Evolutionary conservation across 257 asterid species (phyloP), one percentile per base, ranked within the genome.

Genomic region (Capsicum baccatum): DNA sequence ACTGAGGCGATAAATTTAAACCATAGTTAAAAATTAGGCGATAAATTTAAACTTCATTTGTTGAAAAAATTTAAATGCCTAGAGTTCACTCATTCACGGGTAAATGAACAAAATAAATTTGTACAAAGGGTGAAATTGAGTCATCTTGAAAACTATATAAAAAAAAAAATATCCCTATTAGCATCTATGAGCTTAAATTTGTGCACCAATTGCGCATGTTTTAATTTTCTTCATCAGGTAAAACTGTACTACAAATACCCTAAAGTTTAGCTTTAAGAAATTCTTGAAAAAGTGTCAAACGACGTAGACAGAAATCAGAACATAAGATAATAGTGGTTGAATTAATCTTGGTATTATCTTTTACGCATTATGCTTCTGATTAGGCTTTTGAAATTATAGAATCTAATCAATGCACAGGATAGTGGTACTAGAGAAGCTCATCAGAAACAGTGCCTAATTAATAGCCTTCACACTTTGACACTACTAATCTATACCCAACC

Each of bases 321-420:
- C 56, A 42, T 9, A 17, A 16, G 5, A 35, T 17, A 50, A 10
- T 71, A n/a, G 80, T 5, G 16, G 42, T 47, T 71, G 39, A 63
- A 63, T 21, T 63, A 39, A 42, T 44, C 79, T 71, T 42, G 56
- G 8, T 44, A 16, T 42, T 69, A 2, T 42, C 9, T 71, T 5
- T 17, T n/a, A 70, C 58, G 47, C n/a, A 44, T 71, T 17, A 9
- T 47, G 9, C 47, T 68, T 70, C 4, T 70, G 57, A 47, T 73
- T 71, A 44, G 79, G 79, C 79, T 44, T 35, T 48, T 73, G 58
- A 48, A 48, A 48, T 64, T 26, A 21, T 26, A 63, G 44, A 63
- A 64, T 26, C 71, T 6, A 11, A 33, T 64, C 33, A 64, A 12
- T 33, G 15, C 7, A 62, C 21, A 17, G 66, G 66, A 17, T 58